Evolutionary conservation across 805 yeast species (phyloP).

Genomic region (Candida bentonensis): DNA sequence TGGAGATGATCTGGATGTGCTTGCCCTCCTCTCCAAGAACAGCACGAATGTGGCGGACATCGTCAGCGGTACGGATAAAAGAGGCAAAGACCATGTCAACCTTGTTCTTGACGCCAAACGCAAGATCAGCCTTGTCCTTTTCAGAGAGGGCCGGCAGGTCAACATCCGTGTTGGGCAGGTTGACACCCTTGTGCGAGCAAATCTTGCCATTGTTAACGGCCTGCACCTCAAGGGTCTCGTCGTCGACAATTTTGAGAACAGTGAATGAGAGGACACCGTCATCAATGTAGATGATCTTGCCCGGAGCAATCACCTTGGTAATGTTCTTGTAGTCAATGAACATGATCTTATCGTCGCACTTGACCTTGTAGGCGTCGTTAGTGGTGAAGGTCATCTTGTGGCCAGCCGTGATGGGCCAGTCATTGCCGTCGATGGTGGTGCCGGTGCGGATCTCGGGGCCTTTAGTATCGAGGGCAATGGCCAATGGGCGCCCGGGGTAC

Average conservation of each 20-base stretch:
- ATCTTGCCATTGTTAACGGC: constrained; percentile 92
- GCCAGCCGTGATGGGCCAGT: constrained; percentile 69
- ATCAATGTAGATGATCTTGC: constrained; percentile 87
- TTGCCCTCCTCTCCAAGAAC: constrained; percentile 96
- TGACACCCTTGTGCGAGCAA: constrained; percentile 97
- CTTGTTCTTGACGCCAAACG: constrained; percentile 92
- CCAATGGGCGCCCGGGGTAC: constrained; percentile 92
- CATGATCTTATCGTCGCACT: constrained; percentile 71
- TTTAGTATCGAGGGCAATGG: constrained; percentile 97
- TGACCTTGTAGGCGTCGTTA: constrained; percentile 59
- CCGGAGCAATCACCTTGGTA: constrained; percentile 79
- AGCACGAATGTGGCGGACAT: constrained; percentile 77
- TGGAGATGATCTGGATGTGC: constrained; percentile 89
- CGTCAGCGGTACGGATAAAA: constrained; percentile 89
- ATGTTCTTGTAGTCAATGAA: constrained; percentile 91
- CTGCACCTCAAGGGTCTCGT: constrained; percentile 66
- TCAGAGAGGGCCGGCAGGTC: constrained; percentile 96
- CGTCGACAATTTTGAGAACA: constrained; percentile 74
- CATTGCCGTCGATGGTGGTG: constrained; percentile 66
- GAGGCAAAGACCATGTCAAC: constrained; percentile 99
- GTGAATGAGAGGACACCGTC: constrained; percentile 96
- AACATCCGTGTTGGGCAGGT: constrained; percentile 97
- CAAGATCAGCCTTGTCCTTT: constrained; percentile 85
- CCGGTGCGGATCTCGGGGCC: constrained; percentile 99
- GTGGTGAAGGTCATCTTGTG: constrained; percentile 92